Base-by-base conservation (phyloP, 2,329 filamentous ascomycete genomes). In the Tolypocladium ovalisporum region DNA sequence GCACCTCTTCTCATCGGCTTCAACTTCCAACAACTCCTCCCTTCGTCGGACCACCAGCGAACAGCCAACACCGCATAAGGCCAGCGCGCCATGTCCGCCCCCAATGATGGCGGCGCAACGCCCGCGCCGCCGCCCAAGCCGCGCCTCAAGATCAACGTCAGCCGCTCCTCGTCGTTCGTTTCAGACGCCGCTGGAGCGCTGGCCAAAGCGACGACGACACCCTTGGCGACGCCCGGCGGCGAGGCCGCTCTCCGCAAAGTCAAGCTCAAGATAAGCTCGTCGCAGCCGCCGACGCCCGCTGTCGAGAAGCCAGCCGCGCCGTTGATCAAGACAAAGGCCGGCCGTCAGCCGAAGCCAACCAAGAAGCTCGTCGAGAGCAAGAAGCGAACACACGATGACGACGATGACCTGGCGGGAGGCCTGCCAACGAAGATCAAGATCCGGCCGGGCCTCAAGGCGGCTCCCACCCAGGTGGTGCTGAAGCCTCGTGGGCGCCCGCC, bases 401-500 rank as follows among this genome's bases (percentile, higher is more conserved):
- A 80, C 19, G 78, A 79, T 54, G 79, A 79, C 40, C 66, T 69
- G 40, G 58, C 62, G 35, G 54, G 51, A 32, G 42, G 54, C 22
- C 40, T 56, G 37, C 54, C 35, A 3, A 47, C 32, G 59, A 83
- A 80, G 66, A 79, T 84, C 57, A 85, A 81, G 67, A 75, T 83
- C 52, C 70, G 72, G 47, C 66, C 68, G 52, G 75, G 72, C 27
- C 66, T 71, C 24, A 71, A 78, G 56, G 62, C 64, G 54, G 68
- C 63, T 56, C 68, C 60, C 57, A 73, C 71, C 49, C 70, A 75
- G 54, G 60, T 76, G 24, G 71, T 75, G 52, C 68, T 89, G 58
- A 87, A 85, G 65, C 77, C 83, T 54, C 84, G 86, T 64, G 87
- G 86, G n/a, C 81, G 84, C 61, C 79, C 83, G 1, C 87, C 89